Conservation (phyloP, 345 rosid species). For the Aquilaria sinensis region DNA sequence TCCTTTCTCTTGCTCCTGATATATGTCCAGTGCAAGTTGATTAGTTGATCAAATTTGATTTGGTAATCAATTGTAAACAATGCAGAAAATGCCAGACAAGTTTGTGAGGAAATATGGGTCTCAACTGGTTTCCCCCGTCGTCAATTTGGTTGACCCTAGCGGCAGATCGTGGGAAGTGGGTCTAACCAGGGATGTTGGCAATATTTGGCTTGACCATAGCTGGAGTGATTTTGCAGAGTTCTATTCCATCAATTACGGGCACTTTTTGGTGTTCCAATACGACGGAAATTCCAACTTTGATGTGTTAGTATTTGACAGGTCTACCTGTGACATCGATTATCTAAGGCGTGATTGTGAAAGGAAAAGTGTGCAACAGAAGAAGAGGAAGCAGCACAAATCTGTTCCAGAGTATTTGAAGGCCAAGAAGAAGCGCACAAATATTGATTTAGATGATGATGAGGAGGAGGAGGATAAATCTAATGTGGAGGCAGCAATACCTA, state of each 20-base stretch:
- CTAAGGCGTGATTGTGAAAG: not conserved
- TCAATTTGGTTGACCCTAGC: conserved; percentile 20
- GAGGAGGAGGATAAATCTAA: too few relatives aligned
- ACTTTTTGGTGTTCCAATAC: conserved; percentile 32
- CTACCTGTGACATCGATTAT: conserved; percentile 32
- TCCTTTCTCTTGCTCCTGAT: too few relatives aligned
- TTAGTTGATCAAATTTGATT: too few relatives aligned
- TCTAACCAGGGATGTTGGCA: conserved; percentile 17
- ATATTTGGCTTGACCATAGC: conserved; percentile 16
- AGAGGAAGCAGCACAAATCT: not conserved
- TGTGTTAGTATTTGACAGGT: conserved; percentile 25
- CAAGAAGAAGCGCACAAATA: too few relatives aligned
- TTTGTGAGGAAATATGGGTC: conserved; percentile 26
- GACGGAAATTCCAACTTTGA: conserved; percentile 29
- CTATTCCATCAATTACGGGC: conserved; percentile 25
- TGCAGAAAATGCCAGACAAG: conserved; percentile 35
- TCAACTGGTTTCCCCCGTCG: conserved; percentile 29
- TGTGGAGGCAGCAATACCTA: not conserved
- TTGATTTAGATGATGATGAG: too few relatives aligned
- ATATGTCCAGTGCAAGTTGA: too few relatives aligned
- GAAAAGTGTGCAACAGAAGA: too few relatives aligned
- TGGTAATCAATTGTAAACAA: not conserved
- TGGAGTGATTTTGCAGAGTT: conserved; percentile 24
- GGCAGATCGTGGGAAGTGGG: conserved; percentile 34
- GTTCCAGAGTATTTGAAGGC: too few relatives aligned